Evolutionary conservation across 2,329 filamentous ascomycete genomes (phyloP), one percentile per base, ranked within the genome.

Genomic region (Penicillium sp.): DNA sequence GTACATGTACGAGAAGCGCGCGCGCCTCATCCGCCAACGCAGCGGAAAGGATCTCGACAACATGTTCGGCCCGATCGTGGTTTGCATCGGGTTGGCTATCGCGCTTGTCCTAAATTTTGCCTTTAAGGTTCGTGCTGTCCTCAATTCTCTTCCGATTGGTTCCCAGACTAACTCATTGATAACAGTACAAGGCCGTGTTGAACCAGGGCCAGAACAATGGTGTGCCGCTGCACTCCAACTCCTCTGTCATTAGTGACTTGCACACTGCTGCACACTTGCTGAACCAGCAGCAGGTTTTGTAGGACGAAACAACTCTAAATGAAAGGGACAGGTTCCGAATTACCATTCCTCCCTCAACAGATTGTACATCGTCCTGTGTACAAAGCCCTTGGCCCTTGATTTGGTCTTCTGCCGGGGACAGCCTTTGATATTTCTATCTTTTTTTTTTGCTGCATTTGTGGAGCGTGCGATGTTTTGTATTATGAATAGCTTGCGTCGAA

Each of bases 21-120:
- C 89, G 60, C 84, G 81, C 55, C 87, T 98, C 83, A 99, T 99
- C 71, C 76, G 89, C 41, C 86, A 91, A 75, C 83, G 95, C 64
- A 96, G 92, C 71, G 92, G 92, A 10, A 94, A 90, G 75, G 93
- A 98, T 69, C 96, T 99, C 76, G 94, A 99, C 75, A 95, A 92
- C 68, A 81, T 94, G 70, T 77, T 91, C 60, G 95, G 95, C 0
- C 95, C 95, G 0, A 78, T 97, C 57, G 83, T 96, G 8, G 88
- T 98, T 45, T 95, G 91, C 70, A 77, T 89, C 39, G 90, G 92
- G 3, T 75, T 99, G 72, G 88, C 91, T 63, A 71, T 89, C 52
- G 92, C 93, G 6, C 77, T 99, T 71, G 82, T 92, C 60, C 74
- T 96, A 68, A 99, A 99, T 75, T 96, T 98, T 79, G 85, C 84